Percentiles rank a stretch among this genome's conserved stretches.
phyloP scores from a whole-genome alignment of 139 green algal species.

The Chlamydomonas sp. region DNA sequence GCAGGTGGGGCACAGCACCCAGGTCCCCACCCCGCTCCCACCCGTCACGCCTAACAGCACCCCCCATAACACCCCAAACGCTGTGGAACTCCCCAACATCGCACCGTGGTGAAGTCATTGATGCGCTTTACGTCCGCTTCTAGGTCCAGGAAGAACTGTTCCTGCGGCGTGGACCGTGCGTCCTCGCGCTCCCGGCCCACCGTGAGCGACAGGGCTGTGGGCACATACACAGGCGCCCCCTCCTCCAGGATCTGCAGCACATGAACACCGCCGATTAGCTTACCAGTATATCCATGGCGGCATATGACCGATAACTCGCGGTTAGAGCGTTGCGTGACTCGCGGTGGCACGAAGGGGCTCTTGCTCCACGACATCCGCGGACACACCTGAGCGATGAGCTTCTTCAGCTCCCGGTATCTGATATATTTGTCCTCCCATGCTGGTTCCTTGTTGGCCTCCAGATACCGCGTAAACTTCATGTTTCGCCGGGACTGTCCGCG shows the following conservation, averaged over 20 bases:
- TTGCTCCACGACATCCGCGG: too few species aligned
- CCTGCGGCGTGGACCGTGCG: conserved; percentile 10
- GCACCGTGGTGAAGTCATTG: conserved; percentile 29
- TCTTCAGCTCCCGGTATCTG: conserved; percentile 25
- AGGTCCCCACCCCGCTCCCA: too few species aligned
- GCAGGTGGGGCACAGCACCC: too few species aligned
- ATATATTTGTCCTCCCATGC: conserved; percentile 23
- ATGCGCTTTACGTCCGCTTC: conserved; percentile 40
- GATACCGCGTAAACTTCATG: conserved; percentile 33
- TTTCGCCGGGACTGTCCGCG: neutral
- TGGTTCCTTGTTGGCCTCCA: conserved; percentile 13
- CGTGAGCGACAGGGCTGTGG: conserved; percentile 17
- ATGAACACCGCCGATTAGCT: neutral
- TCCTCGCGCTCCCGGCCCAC: neutral
- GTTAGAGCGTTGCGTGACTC: too few species aligned
- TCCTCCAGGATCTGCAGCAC: conserved; percentile 21
- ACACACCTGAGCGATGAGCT: neutral
- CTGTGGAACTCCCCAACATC: neutral
- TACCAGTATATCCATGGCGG: too few species aligned
- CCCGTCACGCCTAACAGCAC: too few species aligned
- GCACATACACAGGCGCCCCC: conserved; percentile 23
- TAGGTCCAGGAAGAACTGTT: conserved; percentile 36
- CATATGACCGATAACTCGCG: too few species aligned
- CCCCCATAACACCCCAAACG: neutral
- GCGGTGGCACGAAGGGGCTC: too few species aligned